Base-by-base conservation (phyloP, 768 basidiomycete species). In the Neoboletus brunneissimus region DNA sequence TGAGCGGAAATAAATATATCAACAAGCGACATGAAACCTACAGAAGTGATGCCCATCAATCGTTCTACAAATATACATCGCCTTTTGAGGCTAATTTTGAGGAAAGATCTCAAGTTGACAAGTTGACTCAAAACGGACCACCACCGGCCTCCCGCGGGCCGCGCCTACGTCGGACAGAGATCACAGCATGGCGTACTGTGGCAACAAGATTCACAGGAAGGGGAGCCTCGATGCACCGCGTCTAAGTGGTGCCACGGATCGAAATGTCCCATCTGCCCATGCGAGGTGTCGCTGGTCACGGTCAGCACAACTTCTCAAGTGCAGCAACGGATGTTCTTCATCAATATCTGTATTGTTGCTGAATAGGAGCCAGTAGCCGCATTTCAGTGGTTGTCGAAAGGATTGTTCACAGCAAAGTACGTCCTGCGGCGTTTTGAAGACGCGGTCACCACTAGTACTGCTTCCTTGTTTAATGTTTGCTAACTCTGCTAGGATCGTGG, bases 1-100 rank as follows among this genome's bases (percentile, higher is more conserved):
- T 71, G 64, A 64, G 65, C 67, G 67, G 67, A 61, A 42, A 55
- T 67, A 48, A 32, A 20, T 31, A 61, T 47, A 56, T n/a, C 25
- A 25, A 29, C 34, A 54, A 59, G 61, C 53, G 55, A 60, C 23
- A 47, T 55, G 50, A 51, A 55, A 25, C 47, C 5, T 31, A 29
- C 13, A 27, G 12, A 45, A n/a, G 15, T 27, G 40, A 48, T 8
- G 29, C 41, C 59, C 40, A 42, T 50, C 20, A 57, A 44, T 3
- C 3, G 29, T 29, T 13, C 20, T 37, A 32, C 44, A 57, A 54
- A 53, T 48, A 58, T 29, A 52, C 25, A 35, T 49, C 23, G 10
- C 59, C 41, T 18, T 50, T 53, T 55, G 12, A 22, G 62, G 57
- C 16, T n/a, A 44, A 48, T 46, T 49, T 58, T 20, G 29, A 49